Evolutionary conservation across 768 basidiomycete species (phyloP).

Genomic region (Suillus sp.): DNA sequence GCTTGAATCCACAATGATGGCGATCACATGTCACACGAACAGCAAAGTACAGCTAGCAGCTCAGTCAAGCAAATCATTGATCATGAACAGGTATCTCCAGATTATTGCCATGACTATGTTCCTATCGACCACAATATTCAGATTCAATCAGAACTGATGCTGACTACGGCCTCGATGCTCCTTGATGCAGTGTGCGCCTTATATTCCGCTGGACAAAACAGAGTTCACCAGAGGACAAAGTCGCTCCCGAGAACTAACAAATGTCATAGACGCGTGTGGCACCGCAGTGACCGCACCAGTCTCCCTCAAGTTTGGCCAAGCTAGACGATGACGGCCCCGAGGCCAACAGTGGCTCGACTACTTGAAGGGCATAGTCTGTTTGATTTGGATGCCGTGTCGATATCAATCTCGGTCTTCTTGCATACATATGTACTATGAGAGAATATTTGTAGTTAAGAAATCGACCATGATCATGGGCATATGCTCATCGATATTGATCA

Average conservation of each 20-base stretch:
- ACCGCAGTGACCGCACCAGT: background rate
- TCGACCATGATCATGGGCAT: background rate
- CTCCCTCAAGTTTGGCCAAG: background rate
- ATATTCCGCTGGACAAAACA: background rate
- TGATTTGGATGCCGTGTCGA: background rate
- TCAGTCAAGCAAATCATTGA: background rate
- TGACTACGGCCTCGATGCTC: background rate
- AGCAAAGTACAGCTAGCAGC: too few relatives aligned
- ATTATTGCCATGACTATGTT: slow-evolving; percentile 2
- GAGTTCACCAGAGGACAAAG: background rate
- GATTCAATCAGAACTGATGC: background rate
- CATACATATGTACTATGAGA: background rate
- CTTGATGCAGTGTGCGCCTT: background rate
- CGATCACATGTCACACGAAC: too few relatives aligned
- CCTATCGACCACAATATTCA: background rate
- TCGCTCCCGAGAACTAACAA: background rate
- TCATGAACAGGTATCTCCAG: background rate
- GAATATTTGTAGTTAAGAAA: background rate
- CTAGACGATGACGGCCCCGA: too few relatives aligned
- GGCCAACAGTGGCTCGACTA: background rate
- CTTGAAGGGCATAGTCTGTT: background rate
- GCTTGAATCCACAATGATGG: background rate
- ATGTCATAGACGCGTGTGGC: background rate
- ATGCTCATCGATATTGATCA: slow-evolving; percentile 2
- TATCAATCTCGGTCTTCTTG: background rate